Percentiles rank a stretch among this genome's conserved stretches.
These are phyloP conservation scores for Amesomyces nigricolor DNA, from an alignment of 2,329 filamentous ascomycete species.

Conservation along the genomic window DNA sequence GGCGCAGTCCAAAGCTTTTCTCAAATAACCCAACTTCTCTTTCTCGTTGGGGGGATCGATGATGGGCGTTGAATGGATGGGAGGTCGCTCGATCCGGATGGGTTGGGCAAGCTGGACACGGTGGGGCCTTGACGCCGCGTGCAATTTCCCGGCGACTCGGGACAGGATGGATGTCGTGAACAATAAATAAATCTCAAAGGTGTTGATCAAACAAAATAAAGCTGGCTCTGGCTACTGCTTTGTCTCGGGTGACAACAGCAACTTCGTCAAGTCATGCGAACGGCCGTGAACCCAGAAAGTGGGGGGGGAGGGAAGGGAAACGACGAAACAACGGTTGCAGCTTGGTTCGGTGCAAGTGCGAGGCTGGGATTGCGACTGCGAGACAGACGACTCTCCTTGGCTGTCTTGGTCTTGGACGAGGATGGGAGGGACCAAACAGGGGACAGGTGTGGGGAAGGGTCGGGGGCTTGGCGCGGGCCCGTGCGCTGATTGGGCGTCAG, in stretches of 20 bases:
- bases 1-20: constrained; percentile 14
- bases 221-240: too few species aligned
- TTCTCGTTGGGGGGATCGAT: neutral
- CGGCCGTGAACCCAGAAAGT: neutral
- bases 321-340: neutral
- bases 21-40: neutral
- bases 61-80: neutral
- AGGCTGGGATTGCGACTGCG: constrained; percentile 21
- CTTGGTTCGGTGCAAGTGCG: neutral
- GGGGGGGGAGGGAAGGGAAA: neutral
- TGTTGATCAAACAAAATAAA: too few species aligned
- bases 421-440: constrained; percentile 20
- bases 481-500: constrained; percentile 18
- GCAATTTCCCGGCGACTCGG: too few species aligned
- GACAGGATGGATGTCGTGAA: too few species aligned
- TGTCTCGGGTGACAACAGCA: too few species aligned
- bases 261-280: too few species aligned
- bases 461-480: constrained; percentile 16
- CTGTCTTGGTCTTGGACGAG: constrained; percentile 14
- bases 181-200: too few species aligned
- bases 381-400: constrained; percentile 4
- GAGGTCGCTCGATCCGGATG: neutral
- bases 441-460: constrained; percentile 1
- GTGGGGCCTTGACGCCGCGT: too few species aligned
- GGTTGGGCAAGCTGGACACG: neutral